phyloP scores from a whole-genome alignment of 768 basidiomycete species.

The Pisolithus sp. region DNA sequence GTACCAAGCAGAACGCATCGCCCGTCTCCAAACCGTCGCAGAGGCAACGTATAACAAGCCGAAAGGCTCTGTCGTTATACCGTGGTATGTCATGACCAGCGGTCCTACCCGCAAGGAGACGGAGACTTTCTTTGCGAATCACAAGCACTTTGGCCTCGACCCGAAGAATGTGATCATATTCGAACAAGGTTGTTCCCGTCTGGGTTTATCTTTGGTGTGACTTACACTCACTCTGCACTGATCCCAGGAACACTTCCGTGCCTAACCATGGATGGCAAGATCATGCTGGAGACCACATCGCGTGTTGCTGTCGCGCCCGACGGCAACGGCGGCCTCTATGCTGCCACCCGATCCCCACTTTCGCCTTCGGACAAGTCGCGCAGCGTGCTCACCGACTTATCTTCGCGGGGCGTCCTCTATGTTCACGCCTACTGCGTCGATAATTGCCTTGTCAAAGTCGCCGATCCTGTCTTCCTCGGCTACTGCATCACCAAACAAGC shows the following conservation, averaged over 20 bases:
- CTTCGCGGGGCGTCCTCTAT: slow-evolving; percentile 69
- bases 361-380: slow-evolving; percentile 48
- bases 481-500: slow-evolving; percentile 85
- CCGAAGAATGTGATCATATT: slow-evolving; percentile 84
- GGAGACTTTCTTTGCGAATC: slow-evolving; percentile 72
- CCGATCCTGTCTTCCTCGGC: slow-evolving; percentile 95
- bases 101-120: slow-evolving; percentile 89
- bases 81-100: slow-evolving; percentile 99
- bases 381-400: slow-evolving; percentile 82
- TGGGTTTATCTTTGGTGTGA: background rate
- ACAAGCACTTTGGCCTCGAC: slow-evolving; percentile 78
- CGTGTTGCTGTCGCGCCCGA: slow-evolving; percentile 93
- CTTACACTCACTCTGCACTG: background rate
- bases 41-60: slow-evolving; percentile 47
- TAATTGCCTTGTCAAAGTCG: slow-evolving; percentile 96
- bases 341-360: slow-evolving; percentile 79
- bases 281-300: slow-evolving; percentile 74
- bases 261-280: slow-evolving; percentile 88
- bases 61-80: slow-evolving; percentile 62
- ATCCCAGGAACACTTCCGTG: slow-evolving; percentile 91
- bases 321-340: slow-evolving; percentile 96
- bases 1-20: slow-evolving; percentile 95
- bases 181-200: slow-evolving; percentile 70
- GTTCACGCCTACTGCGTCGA: slow-evolving; percentile 97
- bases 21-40: slow-evolving; percentile 73